Base-by-base conservation (phyloP, 371 early-diverging fungal genomes). In the Circinella umbellata region DNA sequence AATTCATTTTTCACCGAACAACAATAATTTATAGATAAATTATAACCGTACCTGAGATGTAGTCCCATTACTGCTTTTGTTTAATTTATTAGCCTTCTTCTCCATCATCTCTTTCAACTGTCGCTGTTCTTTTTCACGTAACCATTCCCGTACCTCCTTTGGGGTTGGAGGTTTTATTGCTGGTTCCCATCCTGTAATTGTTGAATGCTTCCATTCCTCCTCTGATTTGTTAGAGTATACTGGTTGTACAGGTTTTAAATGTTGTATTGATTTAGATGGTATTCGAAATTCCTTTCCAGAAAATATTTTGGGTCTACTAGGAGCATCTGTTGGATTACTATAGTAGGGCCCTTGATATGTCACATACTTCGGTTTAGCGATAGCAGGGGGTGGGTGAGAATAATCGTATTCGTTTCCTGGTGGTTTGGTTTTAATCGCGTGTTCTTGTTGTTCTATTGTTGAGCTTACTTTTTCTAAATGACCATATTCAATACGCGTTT, bases 311-410 rank as follows among this genome's bases (percentile, higher is more conserved):
- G 76, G 69, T 18, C 67, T 74, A 4, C 73, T 68, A 0, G 92
- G 89, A 1, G 82, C 80, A 70, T 94, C 89, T 0, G 65, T 67
- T 4, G 82, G 85, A 46, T 89, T 80, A 11, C 88, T 86, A 63
- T 86, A 94, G 42, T 78, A 86, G 0, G 95, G 94, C 42, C 85
- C 86, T 35, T 77, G 79, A 51, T 93, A 89, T 0, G 80, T 70
- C 6, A 80, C 69, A 37, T 77, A 73, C 0, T 18, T 35, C 14
- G 17, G 9, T 9, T 20, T 15, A 14, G 53, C 11, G 3, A 78
- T 59, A 20, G 36, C 39, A 3, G 81, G 83, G 11, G 82, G 80
- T 13, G 71, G 47, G 7, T n/a, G 60, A 0, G 36, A 46, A 54
- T 77, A 82, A 17, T 53, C 63, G 42, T 69, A 73, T 36, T 78